Base-by-base conservation (phyloP, 2,329 filamentous ascomycete genomes). In the Alternaria gansuensis region DNA sequence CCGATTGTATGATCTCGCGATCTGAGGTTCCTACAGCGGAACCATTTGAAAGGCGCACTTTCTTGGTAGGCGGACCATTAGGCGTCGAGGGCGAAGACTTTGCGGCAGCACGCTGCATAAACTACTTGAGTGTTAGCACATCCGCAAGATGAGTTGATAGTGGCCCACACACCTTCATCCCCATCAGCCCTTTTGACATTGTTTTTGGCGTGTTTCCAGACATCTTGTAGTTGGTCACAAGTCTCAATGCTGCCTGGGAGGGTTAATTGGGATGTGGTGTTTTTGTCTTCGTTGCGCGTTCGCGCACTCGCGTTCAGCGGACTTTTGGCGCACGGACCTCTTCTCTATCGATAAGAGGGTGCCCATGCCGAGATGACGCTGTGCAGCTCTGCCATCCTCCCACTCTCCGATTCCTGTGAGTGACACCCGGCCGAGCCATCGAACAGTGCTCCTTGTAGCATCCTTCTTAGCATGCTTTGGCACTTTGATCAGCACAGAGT, bases 41-140 rank as follows among this genome's bases (percentile, higher is more conserved):
- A 80, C 75, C 73, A 76, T 76, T 66, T 9, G 82, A 81, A 11
- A 83, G 77, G 71, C 89, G 90, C 64, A 87, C 85, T 65, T 88
- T 87, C 77, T 93, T 93, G 13, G 84, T 70, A 2, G 81, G 78
- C n/a, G 80, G 85, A 17, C 83, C 81, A 21, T 85, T 83, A 49
- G 79, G 58, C 77, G 83, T 71, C 75, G 81, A 73, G 63, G 84
- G 76, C 59, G 82, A 74, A 5, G 79, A 81, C 24, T 88, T 85
- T 49, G 89, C 87, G 49, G 88, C 90, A 63, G 91, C 90, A 71
- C 93, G 87, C 82, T 96, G 93, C 93, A 97, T 97, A 76, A 97
- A 97, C 82, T 88, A 69, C 56, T 23, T 29, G 31, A 3, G 37
- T 52, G 33, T 70, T 36, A 67, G 62, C 51, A 39, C 43, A 46